Evolutionary conservation across 306 rosid genomes (phyloP).

Genomic region (Inga laurina): DNA sequence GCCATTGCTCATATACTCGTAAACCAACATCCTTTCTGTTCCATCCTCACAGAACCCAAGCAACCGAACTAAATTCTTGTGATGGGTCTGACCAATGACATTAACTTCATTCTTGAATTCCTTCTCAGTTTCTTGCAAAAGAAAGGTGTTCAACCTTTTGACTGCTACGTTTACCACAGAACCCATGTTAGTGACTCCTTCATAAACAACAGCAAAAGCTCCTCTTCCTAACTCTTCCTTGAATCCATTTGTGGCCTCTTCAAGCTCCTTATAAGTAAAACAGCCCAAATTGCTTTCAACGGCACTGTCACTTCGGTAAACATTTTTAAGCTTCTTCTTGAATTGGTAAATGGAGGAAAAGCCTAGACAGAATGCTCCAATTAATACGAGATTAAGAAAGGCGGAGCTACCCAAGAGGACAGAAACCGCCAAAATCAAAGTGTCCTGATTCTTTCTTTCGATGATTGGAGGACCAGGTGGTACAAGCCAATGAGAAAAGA

Average conservation of each 20-base stretch:
- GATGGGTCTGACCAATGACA: slow-evolving; percentile 44
- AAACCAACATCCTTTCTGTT: slow-evolving; percentile 34
- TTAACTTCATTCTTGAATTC: slow-evolving; percentile 53
- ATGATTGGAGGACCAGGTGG: slow-evolving; percentile 2
- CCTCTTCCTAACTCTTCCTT: slow-evolving; percentile 36
- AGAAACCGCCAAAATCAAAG: slow-evolving; percentile 34
- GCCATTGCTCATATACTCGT: slow-evolving; percentile 47
- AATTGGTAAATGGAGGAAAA: slow-evolving; percentile 5
- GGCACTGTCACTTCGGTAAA: not conserved
- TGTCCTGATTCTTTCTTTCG: slow-evolving; percentile 25
- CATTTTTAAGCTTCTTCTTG: slow-evolving; percentile 18
- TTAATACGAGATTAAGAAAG: slow-evolving; percentile 33
- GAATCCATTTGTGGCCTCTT: slow-evolving; percentile 41
- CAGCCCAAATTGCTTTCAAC: slow-evolving; percentile 36
- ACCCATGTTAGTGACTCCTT: slow-evolving; percentile 33
- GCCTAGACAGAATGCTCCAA: slow-evolving; percentile 26
- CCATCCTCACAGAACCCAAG: slow-evolving; percentile 40
- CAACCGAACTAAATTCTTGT: slow-evolving; percentile 43
- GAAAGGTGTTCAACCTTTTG: slow-evolving; percentile 41
- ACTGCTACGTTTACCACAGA: slow-evolving; percentile 37
- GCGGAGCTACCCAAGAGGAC: slow-evolving; percentile 48
- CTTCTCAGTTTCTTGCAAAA: slow-evolving; percentile 36
- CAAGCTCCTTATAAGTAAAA: slow-evolving; percentile 42
- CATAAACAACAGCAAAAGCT: slow-evolving; percentile 44
- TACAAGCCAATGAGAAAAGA: no score